Conservation (phyloP, 495 filamentous ascomycete species). For the Tuber calosporum region DNA sequence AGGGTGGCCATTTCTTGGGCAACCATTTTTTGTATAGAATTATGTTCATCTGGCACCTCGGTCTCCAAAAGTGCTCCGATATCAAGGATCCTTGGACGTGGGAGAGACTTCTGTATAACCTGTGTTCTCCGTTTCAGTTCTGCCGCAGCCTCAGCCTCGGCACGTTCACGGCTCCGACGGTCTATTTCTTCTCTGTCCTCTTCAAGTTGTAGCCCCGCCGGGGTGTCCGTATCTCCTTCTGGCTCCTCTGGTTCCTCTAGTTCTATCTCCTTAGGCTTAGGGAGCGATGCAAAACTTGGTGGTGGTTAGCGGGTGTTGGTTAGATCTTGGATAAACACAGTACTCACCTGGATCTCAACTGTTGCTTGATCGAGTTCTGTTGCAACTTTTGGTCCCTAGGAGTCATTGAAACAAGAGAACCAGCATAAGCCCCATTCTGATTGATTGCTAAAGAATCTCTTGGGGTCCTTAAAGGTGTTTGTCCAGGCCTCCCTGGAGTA, state of each 20-base stretch:
- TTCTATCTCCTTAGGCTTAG: constrained; percentile 83
- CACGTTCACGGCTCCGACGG: constrained; percentile 58
- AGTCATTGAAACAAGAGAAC: constrained; percentile 65
- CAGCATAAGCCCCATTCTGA: constrained; percentile 52
- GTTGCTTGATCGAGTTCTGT: constrained; percentile 63
- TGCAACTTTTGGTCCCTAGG: constrained; percentile 68
- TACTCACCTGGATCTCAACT: constrained; percentile 56
- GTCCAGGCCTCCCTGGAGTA: constrained; percentile 78
- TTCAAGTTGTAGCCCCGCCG: constrained; percentile 48
- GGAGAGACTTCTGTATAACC: constrained; percentile 75
- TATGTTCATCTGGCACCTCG: constrained; percentile 41
- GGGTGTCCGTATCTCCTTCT: constrained; percentile 47
- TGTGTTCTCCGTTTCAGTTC: constrained; percentile 82
- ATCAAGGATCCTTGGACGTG: constrained; percentile 69
- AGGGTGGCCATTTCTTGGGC: constrained; percentile 68
- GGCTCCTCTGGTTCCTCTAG: constrained; percentile 84
- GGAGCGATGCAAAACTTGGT: constrained; percentile 65
- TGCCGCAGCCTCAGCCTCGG: constrained; percentile 62
- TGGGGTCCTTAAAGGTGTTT: constrained; percentile 85
- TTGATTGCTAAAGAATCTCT: constrained; percentile 86
- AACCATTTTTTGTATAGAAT: constrained; percentile 51
- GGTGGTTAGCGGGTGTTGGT: constrained; percentile 69
- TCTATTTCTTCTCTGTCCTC: constrained; percentile 85
- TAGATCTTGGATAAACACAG: constrained; percentile 72
- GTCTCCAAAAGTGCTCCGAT: constrained; percentile 58